Conservation (phyloP, 1,284 basidiomycete genomes). For the Taiwanofungus camphoratus region DNA sequence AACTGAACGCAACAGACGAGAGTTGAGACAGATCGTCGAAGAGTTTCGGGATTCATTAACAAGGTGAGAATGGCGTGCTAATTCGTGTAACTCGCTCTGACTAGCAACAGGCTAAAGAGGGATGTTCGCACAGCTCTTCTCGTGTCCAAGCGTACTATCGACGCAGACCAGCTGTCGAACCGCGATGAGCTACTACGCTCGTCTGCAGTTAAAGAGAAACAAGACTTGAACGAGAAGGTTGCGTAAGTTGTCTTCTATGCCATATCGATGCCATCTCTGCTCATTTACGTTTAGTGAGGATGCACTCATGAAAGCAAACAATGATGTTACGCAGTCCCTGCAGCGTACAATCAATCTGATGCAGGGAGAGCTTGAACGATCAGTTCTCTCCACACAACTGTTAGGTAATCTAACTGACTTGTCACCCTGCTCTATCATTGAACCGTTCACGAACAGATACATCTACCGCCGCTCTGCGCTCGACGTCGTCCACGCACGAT, state of each 20-base stretch:
- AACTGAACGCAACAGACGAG: slow-evolving; percentile 44
- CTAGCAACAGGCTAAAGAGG: slow-evolving; percentile 53
- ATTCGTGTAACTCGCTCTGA: too few relatives aligned
- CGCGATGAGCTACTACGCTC: slow-evolving; percentile 62
- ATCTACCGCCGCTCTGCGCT: slow-evolving; percentile 70
- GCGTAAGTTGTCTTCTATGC: slow-evolving; percentile 38
- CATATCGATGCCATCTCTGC: slow-evolving; percentile 1
- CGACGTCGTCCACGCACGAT: slow-evolving; percentile 78
- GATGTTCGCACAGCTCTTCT: slow-evolving; percentile 63
- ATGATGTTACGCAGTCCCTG: slow-evolving; percentile 83
- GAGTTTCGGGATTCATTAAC: slow-evolving; percentile 41
- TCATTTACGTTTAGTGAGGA: slow-evolving; percentile 61
- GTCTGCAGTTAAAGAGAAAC: slow-evolving; percentile 41
- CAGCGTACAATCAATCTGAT: slow-evolving; percentile 80
- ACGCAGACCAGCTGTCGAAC: slow-evolving; percentile 49
- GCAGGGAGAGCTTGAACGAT: slow-evolving; percentile 87
- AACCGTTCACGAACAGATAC: slow-evolving; percentile 44
- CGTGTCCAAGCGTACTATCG: slow-evolving; percentile 65
- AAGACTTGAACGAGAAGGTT: slow-evolving; percentile 45
- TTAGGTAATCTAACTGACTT: slow-evolving; percentile 51
- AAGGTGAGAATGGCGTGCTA: slow-evolving; percentile 36
- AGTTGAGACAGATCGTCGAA: slow-evolving; percentile 46
- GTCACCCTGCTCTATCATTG: slow-evolving; percentile 1
- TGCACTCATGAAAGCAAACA: slow-evolving; percentile 79
- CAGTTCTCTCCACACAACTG: slow-evolving; percentile 80